Base-by-base conservation (phyloP, 495 filamentous ascomycete species). In the Echria macrotheca region DNA sequence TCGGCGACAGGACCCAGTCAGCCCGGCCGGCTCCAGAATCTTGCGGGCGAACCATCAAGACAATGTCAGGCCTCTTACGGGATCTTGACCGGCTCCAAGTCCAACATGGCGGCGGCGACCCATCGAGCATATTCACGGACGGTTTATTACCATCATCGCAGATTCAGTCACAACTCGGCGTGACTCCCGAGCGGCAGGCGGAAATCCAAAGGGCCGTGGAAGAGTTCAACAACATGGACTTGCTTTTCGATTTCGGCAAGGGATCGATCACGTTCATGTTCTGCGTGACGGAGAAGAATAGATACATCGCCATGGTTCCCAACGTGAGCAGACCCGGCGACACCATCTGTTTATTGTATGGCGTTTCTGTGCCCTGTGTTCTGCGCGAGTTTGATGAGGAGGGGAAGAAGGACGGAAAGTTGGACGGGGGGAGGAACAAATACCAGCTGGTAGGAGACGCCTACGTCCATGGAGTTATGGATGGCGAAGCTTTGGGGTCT, bases 301-400 rank as follows among this genome's bases (percentile, higher is more conserved):
- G n/a, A n/a, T 40, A 40, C 18, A 40, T 40, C 4, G 37, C 3
- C 37, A 40, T 40, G 37, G 37, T 40, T 40, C 37, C 37, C 4
- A 17, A 4, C 4, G 7, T 18, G 10, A 40, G 37, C 15, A 14
- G 18, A 10, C 14, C 14, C 4, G 37, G 37, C 3, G 37, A 40
- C 19, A 22, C 10, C 14, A 40, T 40, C 4, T 8, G 15, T 12
- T 12, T 31, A 12, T 6, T 31, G 7, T 31, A 31, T 31, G 28
- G 28, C 28, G 12, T 31, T 6, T 6, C 6, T 6, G 28, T 31
- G 6, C 28, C 28, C 12, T 31, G 28, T 12, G 28, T 31, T 6
- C 28, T 31, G 28, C 28, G 28, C 7, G 28, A 31, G 28, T 31
- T 31, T 31, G 28, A 31, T 6, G 28, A 31, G 28, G 28, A 31